phyloP scores from a whole-genome alignment of 306 rosid species.

The Fragaria nilgerrensis region DNA sequence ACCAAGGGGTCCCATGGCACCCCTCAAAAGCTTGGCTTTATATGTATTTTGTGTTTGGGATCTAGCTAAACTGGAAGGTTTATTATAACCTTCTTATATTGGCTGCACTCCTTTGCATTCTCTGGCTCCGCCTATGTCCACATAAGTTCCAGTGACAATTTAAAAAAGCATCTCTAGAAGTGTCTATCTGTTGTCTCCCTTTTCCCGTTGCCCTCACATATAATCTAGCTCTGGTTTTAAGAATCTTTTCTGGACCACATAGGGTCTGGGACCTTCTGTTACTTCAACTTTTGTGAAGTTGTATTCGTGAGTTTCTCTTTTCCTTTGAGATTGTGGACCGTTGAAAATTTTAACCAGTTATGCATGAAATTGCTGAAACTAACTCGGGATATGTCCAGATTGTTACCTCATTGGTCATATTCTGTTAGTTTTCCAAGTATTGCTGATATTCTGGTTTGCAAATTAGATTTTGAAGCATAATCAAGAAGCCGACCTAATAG shows the following conservation, averaged over 20 bases:
- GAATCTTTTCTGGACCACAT: conserved; percentile 7
- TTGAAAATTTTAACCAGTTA: neutral
- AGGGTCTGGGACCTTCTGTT: neutral
- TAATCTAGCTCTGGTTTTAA: neutral
- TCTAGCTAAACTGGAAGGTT: no score
- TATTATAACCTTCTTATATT: no score
- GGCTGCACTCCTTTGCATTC: no score
- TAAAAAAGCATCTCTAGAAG: neutral
- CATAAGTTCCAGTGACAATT: neutral
- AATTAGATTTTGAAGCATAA: neutral
- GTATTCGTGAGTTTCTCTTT: neutral
- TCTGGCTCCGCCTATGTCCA: neutral
- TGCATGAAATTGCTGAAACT: neutral
- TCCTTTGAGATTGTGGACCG: neutral
- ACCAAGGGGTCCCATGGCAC: no score
- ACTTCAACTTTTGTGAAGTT: neutral
- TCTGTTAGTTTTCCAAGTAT: neutral
- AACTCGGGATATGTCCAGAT: neutral
- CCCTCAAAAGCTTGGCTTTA: no score
- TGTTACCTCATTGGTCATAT: neutral
- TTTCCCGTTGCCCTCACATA: neutral
- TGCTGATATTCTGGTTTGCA: neutral
- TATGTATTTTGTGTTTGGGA: no score
- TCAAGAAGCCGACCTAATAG: neutral
- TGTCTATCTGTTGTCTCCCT: neutral